These are phyloP conservation scores for Solanum hybrid DNA, from an alignment of 305 asterid genomes.

Conservation along the genomic window DNA sequence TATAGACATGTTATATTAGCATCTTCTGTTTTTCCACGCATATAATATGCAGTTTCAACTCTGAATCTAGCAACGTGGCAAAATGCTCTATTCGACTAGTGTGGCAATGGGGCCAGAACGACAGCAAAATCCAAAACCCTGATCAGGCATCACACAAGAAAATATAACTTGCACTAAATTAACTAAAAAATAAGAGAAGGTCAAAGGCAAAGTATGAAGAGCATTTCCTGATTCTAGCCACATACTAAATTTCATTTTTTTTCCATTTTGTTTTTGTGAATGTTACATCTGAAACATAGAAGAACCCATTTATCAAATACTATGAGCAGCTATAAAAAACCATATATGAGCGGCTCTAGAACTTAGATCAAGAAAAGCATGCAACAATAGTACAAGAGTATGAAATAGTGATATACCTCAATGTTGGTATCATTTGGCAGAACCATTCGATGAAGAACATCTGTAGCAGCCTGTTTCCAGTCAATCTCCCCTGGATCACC, in stretches of 20 bases:
- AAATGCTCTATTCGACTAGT: not conserved
- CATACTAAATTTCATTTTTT: not conserved
- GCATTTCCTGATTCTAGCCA: not conserved
- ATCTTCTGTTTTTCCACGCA: not conserved
- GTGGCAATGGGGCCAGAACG: not conserved
- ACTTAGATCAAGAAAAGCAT: not conserved
- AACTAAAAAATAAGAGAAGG: not conserved
- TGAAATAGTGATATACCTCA: constrained; percentile 22
- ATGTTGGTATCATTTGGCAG: constrained; percentile 26
- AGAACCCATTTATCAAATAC: not conserved
- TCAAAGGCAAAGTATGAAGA: not conserved
- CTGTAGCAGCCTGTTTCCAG: constrained; percentile 26
- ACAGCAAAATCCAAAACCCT: not conserved
- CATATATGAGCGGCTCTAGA: not conserved
- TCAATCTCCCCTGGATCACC: constrained; percentile 23
- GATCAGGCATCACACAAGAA: not conserved
- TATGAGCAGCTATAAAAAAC: not conserved
- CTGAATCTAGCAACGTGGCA: not conserved
- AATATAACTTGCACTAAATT: not conserved
- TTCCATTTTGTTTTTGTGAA: not conserved
- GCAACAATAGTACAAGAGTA: not conserved
- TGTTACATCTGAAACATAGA: not conserved
- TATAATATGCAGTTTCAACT: not conserved
- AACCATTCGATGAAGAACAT: constrained; percentile 25
- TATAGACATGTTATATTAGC: not conserved